Base-by-base conservation (phyloP, 257 asterid species). In the Nemophila menziesii region DNA sequence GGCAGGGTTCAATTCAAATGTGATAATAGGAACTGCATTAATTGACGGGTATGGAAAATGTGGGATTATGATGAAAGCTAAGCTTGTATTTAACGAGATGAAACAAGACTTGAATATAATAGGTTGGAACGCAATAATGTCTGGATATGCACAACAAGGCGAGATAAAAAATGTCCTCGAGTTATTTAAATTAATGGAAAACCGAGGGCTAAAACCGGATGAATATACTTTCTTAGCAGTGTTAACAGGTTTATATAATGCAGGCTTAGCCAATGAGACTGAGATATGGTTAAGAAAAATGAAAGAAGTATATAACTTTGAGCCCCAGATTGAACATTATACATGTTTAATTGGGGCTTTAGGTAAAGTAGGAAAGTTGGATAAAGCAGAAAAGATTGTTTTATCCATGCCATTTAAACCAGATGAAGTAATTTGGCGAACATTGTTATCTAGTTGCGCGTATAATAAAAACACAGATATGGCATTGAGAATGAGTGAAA, bases 31-130 rank as follows among this genome's bases (percentile, higher is more conserved):
- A 22, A 75, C 92, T 0, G 69, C 78, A 0, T 44, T 87, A 79
- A 64, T 87, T 14, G 83, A 83, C 51, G 92, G 74, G 22, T 87
- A 87, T 47, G 95, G 95, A 21, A 87, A 71, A 46, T 82, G 95
- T 15, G 95, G 97, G 48, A 39, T 75, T 5, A 63, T 75, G 43
- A 63, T 54, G 58, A 83, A 64, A 18, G 95, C 92, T 15, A 60
- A 79, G 39, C 42, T 52, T 16, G 65, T 83, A 48, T 87, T 82
- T 48, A 52, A 79, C 48, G 81, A 63, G 50, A 36, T 69, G 42
- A 79, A 51, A 43, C 36, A 22, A 43, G 39, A 12, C 24, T 45
- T 51, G 47, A 73, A 63, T 19, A 9, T 56, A 7, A 73, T 75
- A 0, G 78, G 70, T 36, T 87, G 85, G 82, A 87, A 83, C 20